A percentile compares a stretch with the other conserved stretches of the same genome.
These are phyloP conservation scores for Penicillium dipodomyicola DNA, from an alignment of 495 filamentous ascomycete species.

Conservation along the genomic window DNA sequence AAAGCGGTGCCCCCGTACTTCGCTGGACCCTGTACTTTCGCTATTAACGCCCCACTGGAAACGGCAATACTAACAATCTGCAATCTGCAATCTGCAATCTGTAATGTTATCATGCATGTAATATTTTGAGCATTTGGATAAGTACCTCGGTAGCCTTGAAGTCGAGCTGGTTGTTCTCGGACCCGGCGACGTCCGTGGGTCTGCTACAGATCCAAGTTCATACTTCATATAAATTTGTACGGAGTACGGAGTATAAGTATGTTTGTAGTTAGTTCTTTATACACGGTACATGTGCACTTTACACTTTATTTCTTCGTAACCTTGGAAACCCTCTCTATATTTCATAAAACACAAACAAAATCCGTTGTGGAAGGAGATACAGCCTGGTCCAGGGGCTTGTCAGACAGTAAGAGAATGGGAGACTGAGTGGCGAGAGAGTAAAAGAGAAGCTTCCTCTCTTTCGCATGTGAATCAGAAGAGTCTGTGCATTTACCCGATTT, in stretches of 20 bases:
- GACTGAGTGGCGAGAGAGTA: neutral
- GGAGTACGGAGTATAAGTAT: too few relatives aligned
- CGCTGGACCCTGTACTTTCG: slow-evolving; percentile 1
- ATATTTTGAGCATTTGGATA: neutral
- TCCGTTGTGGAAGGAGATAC: slow-evolving; percentile 23
- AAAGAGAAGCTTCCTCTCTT: neutral
- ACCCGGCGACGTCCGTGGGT: slow-evolving; percentile 16
- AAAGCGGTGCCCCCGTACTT: neutral
- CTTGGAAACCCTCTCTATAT: too few relatives aligned
- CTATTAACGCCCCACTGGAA: neutral
- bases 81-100: neutral
- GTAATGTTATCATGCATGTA: slow-evolving; percentile 4
- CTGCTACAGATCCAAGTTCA: neutral
- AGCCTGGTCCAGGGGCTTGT: slow-evolving; percentile 9
- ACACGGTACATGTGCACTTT: too few relatives aligned
- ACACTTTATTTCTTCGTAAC: neutral
- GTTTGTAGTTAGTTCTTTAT: too few relatives aligned
- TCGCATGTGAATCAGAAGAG: slow-evolving; percentile 3
- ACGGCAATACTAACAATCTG: neutral
- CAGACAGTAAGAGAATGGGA: slow-evolving; percentile 4
- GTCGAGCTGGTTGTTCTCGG: slow-evolving; percentile 6
- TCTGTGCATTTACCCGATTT: slow-evolving; percentile 32
- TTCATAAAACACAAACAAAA: neutral
- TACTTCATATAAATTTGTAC: too few relatives aligned
- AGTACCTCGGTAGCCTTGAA: neutral